Conservation (phyloP, 192 early-diverging fungal genomes). For the Pilobolus umbonatus region DNA sequence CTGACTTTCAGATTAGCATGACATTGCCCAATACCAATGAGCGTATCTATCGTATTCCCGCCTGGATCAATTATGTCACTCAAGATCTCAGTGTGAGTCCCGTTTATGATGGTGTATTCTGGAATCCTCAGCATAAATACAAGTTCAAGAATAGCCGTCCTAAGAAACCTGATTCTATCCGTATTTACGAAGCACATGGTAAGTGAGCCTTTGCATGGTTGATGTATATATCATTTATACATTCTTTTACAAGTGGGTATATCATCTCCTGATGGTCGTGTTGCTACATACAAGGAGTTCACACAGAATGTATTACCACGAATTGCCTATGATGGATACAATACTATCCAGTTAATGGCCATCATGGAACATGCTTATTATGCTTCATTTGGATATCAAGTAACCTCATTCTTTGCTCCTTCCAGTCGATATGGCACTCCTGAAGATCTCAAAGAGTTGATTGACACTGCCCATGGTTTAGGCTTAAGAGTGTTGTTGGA, state of each 20-base stretch:
- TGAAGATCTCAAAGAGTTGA: slow-evolving; percentile 86
- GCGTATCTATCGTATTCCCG: slow-evolving; percentile 85
- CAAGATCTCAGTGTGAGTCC: slow-evolving; percentile 81
- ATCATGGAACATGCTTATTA: slow-evolving; percentile 99
- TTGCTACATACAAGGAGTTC: slow-evolving; percentile 90
- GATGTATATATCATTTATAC: neutral
- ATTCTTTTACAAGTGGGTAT: slow-evolving; percentile 71
- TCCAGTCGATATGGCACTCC: slow-evolving; percentile 91
- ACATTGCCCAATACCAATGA: slow-evolving; percentile 60
- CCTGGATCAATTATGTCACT: slow-evolving; percentile 78
- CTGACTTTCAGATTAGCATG: slow-evolving; percentile 60
- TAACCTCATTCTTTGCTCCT: slow-evolving; percentile 94
- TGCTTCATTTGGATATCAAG: slow-evolving; percentile 97
- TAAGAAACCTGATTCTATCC: slow-evolving; percentile 56
- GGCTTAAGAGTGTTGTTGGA: slow-evolving; percentile 89
- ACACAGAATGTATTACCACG: slow-evolving; percentile 79
- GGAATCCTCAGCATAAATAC: slow-evolving; percentile 83
- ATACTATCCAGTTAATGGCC: slow-evolving; percentile 84
- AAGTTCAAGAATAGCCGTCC: slow-evolving; percentile 73
- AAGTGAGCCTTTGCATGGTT: neutral
- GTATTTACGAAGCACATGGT: slow-evolving; percentile 95
- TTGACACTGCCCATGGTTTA: slow-evolving; percentile 87
- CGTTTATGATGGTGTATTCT: slow-evolving; percentile 90
- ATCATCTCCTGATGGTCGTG: slow-evolving; percentile 74
- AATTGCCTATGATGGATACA: slow-evolving; percentile 80